phyloP scores from a whole-genome alignment of 1,139 yeast species.

The Geotrichum aggregatum region DNA sequence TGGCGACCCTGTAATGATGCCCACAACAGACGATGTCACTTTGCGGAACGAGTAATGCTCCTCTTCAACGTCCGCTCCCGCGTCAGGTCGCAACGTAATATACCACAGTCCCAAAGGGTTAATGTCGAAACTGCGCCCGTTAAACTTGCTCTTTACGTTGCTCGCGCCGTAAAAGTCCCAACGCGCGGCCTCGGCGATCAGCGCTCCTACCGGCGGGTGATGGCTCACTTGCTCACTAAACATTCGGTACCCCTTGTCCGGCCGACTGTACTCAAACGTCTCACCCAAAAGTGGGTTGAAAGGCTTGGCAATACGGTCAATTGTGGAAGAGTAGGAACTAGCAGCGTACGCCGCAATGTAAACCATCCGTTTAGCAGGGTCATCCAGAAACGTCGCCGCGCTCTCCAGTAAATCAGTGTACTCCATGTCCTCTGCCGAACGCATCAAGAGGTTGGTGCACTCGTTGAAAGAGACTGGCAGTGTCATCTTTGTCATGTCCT shows the following conservation, averaged over 20 bases:
- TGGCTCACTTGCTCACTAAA: slow-evolving; percentile 95
- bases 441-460: slow-evolving; percentile 85
- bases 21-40: slow-evolving; percentile 89
- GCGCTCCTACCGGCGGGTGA: slow-evolving; percentile 94
- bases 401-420: slow-evolving; percentile 71
- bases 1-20: slow-evolving; percentile 90
- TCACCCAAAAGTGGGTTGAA: slow-evolving; percentile 94
- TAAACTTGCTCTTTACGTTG: slow-evolving; percentile 82
- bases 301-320: slow-evolving; percentile 91
- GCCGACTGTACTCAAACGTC: slow-evolving; percentile 86
- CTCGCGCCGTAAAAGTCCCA: slow-evolving; percentile 98
- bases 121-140: slow-evolving; percentile 90
- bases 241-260: slow-evolving; percentile 78
- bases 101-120: slow-evolving; percentile 93
- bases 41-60: slow-evolving; percentile 91
- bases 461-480: slow-evolving; percentile 95
- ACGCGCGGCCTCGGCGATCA: slow-evolving; percentile 76
- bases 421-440: slow-evolving; percentile 94
- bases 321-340: slow-evolving; percentile 89
- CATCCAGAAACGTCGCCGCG: slow-evolving; percentile 65
- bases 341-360: slow-evolving; percentile 94
- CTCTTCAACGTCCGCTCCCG: slow-evolving; percentile 47
- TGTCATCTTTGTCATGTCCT: slow-evolving; percentile 95
- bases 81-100: slow-evolving; percentile 70
- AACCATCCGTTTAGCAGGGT: slow-evolving; percentile 75